phyloP scores from a whole-genome alignment of 805 yeast genomes.

The Starmerella apicola region DNA sequence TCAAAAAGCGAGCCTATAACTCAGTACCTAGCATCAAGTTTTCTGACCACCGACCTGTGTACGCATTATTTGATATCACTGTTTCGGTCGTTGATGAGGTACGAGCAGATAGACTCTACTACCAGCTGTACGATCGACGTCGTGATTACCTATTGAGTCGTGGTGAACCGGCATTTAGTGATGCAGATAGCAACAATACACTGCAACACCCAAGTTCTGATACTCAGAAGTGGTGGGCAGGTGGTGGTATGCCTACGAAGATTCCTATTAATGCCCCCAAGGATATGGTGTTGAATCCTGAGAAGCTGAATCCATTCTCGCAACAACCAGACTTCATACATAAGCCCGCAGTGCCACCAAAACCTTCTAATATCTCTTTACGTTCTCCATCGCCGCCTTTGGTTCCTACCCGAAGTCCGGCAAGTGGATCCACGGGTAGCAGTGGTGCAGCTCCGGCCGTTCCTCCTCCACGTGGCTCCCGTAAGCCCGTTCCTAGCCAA shows the following conservation, averaged over 20 bases:
- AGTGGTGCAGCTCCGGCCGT: too few relatives aligned
- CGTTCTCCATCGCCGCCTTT: conserved; percentile 2
- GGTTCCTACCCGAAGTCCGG: neutral
- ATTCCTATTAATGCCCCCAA: conserved; percentile 40
- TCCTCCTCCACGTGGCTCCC: too few relatives aligned
- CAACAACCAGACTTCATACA: conserved; percentile 42
- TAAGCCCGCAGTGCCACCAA: conserved; percentile 11
- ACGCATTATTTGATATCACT: conserved; percentile 54
- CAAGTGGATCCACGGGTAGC: too few relatives aligned
- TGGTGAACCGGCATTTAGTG: conserved; percentile 24
- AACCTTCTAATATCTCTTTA: conserved; percentile 1
- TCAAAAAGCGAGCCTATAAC: conserved; percentile 49
- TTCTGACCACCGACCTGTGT: conserved; percentile 92
- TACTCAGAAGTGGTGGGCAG: conserved; percentile 81
- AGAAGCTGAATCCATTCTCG: conserved; percentile 53
- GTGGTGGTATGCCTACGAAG: conserved; percentile 62
- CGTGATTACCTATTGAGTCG: conserved; percentile 28
- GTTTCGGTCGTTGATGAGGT: conserved; percentile 61
- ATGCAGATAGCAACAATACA: neutral
- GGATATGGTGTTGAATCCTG: conserved; percentile 52
- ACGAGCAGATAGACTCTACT: conserved; percentile 41
- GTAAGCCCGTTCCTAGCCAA: too few relatives aligned
- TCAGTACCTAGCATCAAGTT: conserved; percentile 45
- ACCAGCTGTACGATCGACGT: conserved; percentile 47
- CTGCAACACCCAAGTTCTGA: conserved; percentile 89